Percentiles rank a stretch among this genome's conserved stretches.
phyloP scores from a whole-genome alignment of 225 moss, liverwort and hornwort species.

The Marchantia polymorpha region DNA sequence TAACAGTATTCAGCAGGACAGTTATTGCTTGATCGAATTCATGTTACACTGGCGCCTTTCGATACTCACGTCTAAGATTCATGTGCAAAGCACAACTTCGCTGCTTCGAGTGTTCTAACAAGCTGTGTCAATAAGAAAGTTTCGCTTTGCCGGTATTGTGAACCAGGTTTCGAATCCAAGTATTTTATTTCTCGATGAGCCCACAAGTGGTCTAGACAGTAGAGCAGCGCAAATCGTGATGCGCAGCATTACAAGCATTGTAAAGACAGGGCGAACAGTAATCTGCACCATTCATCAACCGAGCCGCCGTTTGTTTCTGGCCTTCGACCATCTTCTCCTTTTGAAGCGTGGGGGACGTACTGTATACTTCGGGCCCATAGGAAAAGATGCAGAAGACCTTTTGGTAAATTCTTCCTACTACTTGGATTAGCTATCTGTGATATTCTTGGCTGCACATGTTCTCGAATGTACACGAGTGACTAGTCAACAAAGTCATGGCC shows the following conservation, averaged over 20 bases:
- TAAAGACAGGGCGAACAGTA: constrained; percentile 67
- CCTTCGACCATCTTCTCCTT: constrained; percentile 70
- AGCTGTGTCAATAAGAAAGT: not conserved
- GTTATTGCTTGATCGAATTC: no score
- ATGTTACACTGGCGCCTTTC: no score
- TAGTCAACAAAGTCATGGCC: not conserved
- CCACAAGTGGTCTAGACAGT: constrained; percentile 87
- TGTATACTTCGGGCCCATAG: constrained; percentile 80
- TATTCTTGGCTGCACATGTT: not conserved
- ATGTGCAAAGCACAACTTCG: no score
- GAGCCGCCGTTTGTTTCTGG: constrained; percentile 67
- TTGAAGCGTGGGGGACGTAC: constrained; percentile 79
- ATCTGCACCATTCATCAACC: constrained; percentile 98
- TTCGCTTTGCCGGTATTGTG: not conserved
- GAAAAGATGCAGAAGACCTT: constrained; percentile 61
- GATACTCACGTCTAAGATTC: no score
- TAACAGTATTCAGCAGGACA: no score
- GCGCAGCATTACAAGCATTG: constrained; percentile 62
- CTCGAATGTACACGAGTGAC: not conserved
- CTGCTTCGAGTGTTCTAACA: no score
- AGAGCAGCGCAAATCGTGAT: constrained; percentile 83
- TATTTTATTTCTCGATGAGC: constrained; percentile 85
- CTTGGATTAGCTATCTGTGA: not conserved
- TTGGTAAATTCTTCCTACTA: constrained; percentile 37
- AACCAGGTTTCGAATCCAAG: constrained; percentile 77